A percentile compares a stretch with the other conserved stretches of the same genome.
phyloP scores from a whole-genome alignment of 805 yeast species.

The Metschnikowia orientalis region DNA sequence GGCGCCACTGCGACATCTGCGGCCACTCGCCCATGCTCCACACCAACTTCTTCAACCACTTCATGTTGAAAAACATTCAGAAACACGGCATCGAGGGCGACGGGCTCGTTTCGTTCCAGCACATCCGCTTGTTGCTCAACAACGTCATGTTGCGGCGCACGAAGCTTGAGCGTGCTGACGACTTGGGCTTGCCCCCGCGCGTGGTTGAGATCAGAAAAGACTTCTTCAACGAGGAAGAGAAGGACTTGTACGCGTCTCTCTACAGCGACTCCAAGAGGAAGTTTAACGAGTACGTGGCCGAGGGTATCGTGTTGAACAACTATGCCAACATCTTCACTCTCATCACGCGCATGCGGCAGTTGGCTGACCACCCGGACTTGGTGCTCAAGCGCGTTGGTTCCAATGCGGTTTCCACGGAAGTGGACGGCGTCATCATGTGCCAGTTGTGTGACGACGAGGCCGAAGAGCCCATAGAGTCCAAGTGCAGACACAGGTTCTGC shows the following conservation, averaged over 20 bases:
- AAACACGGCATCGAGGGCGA: slow-evolving; percentile 78
- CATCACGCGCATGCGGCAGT: slow-evolving; percentile 94
- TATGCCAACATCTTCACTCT: slow-evolving; percentile 96
- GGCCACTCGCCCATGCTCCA: slow-evolving; percentile 94
- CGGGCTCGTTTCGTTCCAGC: slow-evolving; percentile 71
- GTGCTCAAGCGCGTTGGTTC: slow-evolving; percentile 68
- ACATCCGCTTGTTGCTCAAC: slow-evolving; percentile 67
- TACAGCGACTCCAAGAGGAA: slow-evolving; percentile 83
- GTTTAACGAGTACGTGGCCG: slow-evolving; percentile 89
- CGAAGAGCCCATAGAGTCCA: slow-evolving; percentile 92
- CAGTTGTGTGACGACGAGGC: slow-evolving; percentile 97
- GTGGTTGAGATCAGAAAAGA: slow-evolving; percentile 86
- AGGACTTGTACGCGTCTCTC: slow-evolving; percentile 82
- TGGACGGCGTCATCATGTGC: slow-evolving; percentile 65
- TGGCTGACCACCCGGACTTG: slow-evolving; percentile 97
- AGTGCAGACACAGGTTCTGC: slow-evolving; percentile 92
- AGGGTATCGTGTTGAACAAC: slow-evolving; percentile 93
- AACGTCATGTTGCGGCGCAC: slow-evolving; percentile 93
- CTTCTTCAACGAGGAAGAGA: slow-evolving; percentile 89
- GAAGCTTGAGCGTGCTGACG: slow-evolving; percentile 94
- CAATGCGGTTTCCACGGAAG: slow-evolving; percentile 32
- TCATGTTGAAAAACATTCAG: slow-evolving; percentile 90
- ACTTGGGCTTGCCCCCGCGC: slow-evolving; percentile 94
- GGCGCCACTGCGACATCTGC: slow-evolving; percentile 80
- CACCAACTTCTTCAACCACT: slow-evolving; percentile 91